Percentiles rank a stretch among this genome's conserved stretches.
These are phyloP conservation scores for Emydomyces testavorans DNA, from an alignment of 2,329 filamentous ascomycete genomes.

Conservation along the genomic window DNA sequence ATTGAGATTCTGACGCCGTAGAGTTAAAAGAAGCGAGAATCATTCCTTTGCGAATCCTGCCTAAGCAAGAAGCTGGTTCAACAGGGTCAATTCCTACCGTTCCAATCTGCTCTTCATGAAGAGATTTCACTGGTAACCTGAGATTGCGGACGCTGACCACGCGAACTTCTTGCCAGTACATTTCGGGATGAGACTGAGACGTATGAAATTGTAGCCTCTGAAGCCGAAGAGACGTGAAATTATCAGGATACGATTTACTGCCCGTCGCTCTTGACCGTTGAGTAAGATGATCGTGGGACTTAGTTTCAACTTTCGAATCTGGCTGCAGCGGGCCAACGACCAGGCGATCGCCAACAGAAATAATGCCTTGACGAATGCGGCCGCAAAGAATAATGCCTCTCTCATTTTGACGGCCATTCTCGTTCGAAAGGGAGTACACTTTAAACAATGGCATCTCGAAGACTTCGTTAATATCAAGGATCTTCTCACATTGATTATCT, in stretches of 20 bases:
- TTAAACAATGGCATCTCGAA: constrained; percentile 63
- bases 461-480: constrained; percentile 87
- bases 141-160: constrained; percentile 83
- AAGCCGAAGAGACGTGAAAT: constrained; percentile 26
- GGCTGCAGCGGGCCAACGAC: constrained; percentile 62
- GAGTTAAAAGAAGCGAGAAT: constrained; percentile 55
- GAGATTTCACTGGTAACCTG: constrained; percentile 63
- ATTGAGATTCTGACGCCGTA: constrained; percentile 19
- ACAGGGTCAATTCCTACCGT: constrained; percentile 62
- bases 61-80: constrained; percentile 20
- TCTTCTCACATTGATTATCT: constrained; percentile 46
- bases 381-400: constrained; percentile 70
- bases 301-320: constrained; percentile 34
- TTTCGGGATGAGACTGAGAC: constrained; percentile 40
- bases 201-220: constrained; percentile 19
- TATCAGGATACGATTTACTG: constrained; percentile 27
- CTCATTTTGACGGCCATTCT: constrained; percentile 36
- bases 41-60: constrained; percentile 62
- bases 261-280: constrained; percentile 19
- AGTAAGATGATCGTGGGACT: constrained; percentile 14
- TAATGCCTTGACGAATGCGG: constrained; percentile 63
- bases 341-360: constrained; percentile 67
- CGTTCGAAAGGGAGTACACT: constrained; percentile 34
- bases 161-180: constrained; percentile 70
- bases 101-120: constrained; percentile 74